Evolutionary conservation across 2,329 filamentous ascomycete species (phyloP).

Genomic region (Lecanicillium sp.): DNA sequence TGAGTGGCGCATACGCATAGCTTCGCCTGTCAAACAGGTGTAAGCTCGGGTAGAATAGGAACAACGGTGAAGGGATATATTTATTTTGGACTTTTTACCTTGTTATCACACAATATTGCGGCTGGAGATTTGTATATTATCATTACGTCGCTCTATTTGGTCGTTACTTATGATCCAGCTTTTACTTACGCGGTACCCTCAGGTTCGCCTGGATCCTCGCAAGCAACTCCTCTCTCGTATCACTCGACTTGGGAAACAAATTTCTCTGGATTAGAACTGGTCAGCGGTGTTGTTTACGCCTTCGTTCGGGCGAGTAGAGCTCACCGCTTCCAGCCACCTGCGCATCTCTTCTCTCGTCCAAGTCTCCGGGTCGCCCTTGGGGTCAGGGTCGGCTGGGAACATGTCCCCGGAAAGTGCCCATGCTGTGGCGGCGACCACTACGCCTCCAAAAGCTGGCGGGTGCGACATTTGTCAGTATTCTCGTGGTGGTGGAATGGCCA

Average conservation of each 20-base stretch:
- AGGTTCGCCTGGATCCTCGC: conserved; percentile 43
- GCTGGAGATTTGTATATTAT: too few species aligned
- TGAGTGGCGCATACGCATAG: too few species aligned
- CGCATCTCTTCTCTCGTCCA: conserved; percentile 80
- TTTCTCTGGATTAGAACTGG: conserved; percentile 35
- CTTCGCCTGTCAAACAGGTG: too few species aligned
- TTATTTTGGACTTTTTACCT: too few species aligned
- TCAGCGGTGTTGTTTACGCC: too few species aligned
- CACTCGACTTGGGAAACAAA: conserved; percentile 37
- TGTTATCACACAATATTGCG: too few species aligned
- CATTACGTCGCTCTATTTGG: conserved; percentile 16
- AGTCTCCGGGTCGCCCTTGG: conserved; percentile 61
- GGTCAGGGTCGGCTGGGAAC: conserved; percentile 69
- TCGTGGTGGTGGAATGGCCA: conserved; percentile 11
- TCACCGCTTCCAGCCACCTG: conserved; percentile 74
- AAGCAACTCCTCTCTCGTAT: conserved; percentile 40
- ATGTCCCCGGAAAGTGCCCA: conserved; percentile 80
- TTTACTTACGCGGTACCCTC: conserved; percentile 36
- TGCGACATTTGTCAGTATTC: conserved; percentile 18
- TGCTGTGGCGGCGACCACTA: conserved; percentile 77
- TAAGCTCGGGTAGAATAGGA: too few species aligned
- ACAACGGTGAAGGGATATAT: too few species aligned
- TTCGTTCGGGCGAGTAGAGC: conserved; percentile 32
- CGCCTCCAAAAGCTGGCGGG: conserved; percentile 66
- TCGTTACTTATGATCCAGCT: too few species aligned